Base-by-base conservation (phyloP, 371 early-diverging fungal species). In the Mortierella polycephala region DNA sequence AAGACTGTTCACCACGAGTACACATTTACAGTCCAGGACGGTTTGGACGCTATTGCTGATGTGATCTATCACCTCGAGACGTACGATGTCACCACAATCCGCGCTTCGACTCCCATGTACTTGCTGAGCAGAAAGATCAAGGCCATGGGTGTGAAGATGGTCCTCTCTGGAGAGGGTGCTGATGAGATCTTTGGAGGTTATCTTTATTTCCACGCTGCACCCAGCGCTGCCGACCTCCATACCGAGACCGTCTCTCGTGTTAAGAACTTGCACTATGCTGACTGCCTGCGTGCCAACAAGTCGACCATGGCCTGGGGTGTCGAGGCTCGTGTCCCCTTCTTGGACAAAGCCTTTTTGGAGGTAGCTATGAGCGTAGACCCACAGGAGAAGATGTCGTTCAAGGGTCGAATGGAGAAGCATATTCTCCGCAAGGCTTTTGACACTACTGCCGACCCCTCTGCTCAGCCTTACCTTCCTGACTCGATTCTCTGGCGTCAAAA, bases 291-390 rank as follows among this genome's bases (percentile, higher is more conserved):
- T 69, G 98, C 98, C 83, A 97, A 98, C 92, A 97, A 98, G 85
- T 92, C 95, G 6, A 98, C 98, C 45, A 97, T 98, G 97, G 98
- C 98, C 5, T 97, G 97, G 97, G 98, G 98, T 66, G 91, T 98
- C 30, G 98, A 98, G 80, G 96, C 96, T 12, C 95, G 98, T 73
- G 98, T 98, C 41, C 98, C 98, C 49, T 98, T 98, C 92, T 83
- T 97, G 47, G 97, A 97, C 86, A 89, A 87, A 83, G 87, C 84
- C 30, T 96, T 97, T 82, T 76, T 98, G 75, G 95, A 96, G 73
- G 89, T 93, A 7, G 91, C 95, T 37, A 96, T 97, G 96, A 86
- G 83, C 66, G 84, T 95, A 50, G 90, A 91, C 54, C 94, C 96
- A 12, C 75, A 89, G 66, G 90, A 90, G 73, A 96, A 96, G 85